A percentile compares a stretch with the other conserved stretches of the same genome.
These are phyloP conservation scores for Candida sithepensis DNA, from an alignment of 805 yeast species.

Conservation along the genomic window DNA sequence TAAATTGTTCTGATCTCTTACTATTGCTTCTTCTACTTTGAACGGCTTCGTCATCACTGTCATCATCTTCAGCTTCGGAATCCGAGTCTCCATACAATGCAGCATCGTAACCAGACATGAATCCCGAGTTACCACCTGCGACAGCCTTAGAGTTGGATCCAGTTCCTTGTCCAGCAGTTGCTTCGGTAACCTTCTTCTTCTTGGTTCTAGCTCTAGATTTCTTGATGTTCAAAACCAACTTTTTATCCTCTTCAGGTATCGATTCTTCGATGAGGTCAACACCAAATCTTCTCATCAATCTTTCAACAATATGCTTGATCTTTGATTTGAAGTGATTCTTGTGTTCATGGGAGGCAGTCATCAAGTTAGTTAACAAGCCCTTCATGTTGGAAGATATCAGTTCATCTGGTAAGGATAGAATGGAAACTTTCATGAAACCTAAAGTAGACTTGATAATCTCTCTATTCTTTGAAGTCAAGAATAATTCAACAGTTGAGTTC, in stretches of 20 bases:
- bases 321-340: slow-evolving; percentile 91
- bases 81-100: slow-evolving; percentile 70
- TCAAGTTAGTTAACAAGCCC: slow-evolving; percentile 63
- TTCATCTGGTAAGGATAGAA: slow-evolving; percentile 77
- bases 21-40: slow-evolving; percentile 13
- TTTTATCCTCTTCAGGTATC: slow-evolving; percentile 89
- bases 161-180: slow-evolving; percentile 12
- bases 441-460: slow-evolving; percentile 93
- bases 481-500: slow-evolving; percentile 81
- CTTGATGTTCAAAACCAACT: slow-evolving; percentile 78
- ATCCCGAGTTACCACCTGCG: slow-evolving; percentile 33
- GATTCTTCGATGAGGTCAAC: slow-evolving; percentile 72
- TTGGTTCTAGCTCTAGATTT: slow-evolving; percentile 82
- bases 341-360: slow-evolving; percentile 95
- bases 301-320: slow-evolving; percentile 89
- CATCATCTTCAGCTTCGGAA: slow-evolving; percentile 40
- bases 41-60: slow-evolving; percentile 26
- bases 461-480: slow-evolving; percentile 83
- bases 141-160: slow-evolving; percentile 20
- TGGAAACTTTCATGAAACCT: slow-evolving; percentile 90
- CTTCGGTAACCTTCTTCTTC: slow-evolving; percentile 53
- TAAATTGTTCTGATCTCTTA: slow-evolving; percentile 53
- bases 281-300: slow-evolving; percentile 89
- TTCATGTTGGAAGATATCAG: slow-evolving; percentile 62
- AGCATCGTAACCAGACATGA: slow-evolving; percentile 86